Percentiles rank a stretch among this genome's conserved stretches.
Conservation (phyloP, 306 rosid species). For the Prosopis cineraria region DNA sequence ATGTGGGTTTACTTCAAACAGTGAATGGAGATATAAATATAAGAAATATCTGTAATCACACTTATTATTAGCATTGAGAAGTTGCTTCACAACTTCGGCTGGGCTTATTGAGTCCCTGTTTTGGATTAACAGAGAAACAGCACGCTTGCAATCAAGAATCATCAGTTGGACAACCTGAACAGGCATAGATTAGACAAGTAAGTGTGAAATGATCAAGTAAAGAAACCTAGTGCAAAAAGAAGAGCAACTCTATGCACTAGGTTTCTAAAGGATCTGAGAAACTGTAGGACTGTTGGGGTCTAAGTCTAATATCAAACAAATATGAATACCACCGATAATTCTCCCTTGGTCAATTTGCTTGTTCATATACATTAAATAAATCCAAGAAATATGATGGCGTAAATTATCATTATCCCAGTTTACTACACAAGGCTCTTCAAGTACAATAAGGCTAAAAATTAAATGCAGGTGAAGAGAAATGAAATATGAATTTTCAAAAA, state of each 20-base stretch:
- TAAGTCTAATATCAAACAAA: constrained; percentile 17
- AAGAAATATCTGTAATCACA: constrained; percentile 68
- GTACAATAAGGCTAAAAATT: neutral
- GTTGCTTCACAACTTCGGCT: constrained; percentile 75
- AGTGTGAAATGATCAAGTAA: neutral
- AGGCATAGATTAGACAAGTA: constrained; percentile 32
- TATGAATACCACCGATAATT: constrained; percentile 5
- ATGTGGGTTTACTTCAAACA: constrained; percentile 79
- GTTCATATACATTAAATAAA: neutral
- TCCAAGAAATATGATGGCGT: constrained; percentile 6
- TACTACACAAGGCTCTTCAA: neutral
- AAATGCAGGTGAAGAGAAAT: neutral
- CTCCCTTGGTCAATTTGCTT: constrained; percentile 8
- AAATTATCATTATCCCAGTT: constrained; percentile 19
- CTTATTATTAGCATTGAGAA: constrained; percentile 54
- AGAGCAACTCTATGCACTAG: neutral
- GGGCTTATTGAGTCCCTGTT: constrained; percentile 61
- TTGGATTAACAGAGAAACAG: constrained; percentile 70
- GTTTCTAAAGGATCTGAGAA: neutral
- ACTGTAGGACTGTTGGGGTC: neutral
- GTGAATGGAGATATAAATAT: constrained; percentile 75
- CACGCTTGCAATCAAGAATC: constrained; percentile 82
- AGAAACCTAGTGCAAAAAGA: constrained; percentile 15
- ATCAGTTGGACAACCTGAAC: constrained; percentile 72
- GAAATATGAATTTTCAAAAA: neutral